Conservation (phyloP, 768 basidiomycete species). For the Trametes cubensis region DNA sequence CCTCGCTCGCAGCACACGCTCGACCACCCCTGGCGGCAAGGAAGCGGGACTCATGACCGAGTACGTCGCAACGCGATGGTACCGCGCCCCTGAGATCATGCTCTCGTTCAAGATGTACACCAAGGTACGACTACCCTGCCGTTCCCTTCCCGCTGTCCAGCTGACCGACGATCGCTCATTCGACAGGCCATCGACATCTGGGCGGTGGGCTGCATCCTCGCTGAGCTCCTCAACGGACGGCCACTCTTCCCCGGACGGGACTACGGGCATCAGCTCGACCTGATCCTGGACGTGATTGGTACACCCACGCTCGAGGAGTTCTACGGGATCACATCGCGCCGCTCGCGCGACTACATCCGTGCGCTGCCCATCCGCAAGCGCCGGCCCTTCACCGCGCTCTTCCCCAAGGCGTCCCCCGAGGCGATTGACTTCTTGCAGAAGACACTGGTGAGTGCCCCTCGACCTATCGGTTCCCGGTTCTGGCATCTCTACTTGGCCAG, state of each 20-base stretch:
- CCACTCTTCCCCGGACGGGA: slow-evolving; percentile 88
- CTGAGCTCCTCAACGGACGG: slow-evolving; percentile 79
- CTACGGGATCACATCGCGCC: slow-evolving; percentile 82
- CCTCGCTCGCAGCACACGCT: slow-evolving; percentile 68
- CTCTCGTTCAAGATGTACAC: slow-evolving; percentile 90
- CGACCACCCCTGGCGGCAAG: slow-evolving; percentile 54
- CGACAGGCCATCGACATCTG: slow-evolving; percentile 69
- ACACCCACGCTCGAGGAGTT: slow-evolving; percentile 91
- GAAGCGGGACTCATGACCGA: slow-evolving; percentile 75
- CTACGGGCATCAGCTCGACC: slow-evolving; percentile 85
- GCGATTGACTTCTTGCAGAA: slow-evolving; percentile 74
- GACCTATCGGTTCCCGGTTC: not conserved
- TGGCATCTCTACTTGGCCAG: not conserved
- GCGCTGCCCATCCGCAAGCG: slow-evolving; percentile 82
- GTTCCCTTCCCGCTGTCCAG: not conserved
- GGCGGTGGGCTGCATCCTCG: slow-evolving; percentile 76
- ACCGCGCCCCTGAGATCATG: slow-evolving; percentile 94
- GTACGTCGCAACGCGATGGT: slow-evolving; percentile 93
- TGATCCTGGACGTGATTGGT: slow-evolving; percentile 88
- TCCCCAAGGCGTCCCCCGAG: slow-evolving; percentile 74
- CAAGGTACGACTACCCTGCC: slow-evolving; percentile 46
- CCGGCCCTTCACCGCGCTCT: slow-evolving; percentile 67
- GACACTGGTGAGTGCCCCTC: slow-evolving; percentile 54
- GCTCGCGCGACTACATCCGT: slow-evolving; percentile 87
- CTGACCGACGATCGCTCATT: not conserved